Conservation (phyloP, 805 yeast species). For the Debaryomyces prosopidis region DNA sequence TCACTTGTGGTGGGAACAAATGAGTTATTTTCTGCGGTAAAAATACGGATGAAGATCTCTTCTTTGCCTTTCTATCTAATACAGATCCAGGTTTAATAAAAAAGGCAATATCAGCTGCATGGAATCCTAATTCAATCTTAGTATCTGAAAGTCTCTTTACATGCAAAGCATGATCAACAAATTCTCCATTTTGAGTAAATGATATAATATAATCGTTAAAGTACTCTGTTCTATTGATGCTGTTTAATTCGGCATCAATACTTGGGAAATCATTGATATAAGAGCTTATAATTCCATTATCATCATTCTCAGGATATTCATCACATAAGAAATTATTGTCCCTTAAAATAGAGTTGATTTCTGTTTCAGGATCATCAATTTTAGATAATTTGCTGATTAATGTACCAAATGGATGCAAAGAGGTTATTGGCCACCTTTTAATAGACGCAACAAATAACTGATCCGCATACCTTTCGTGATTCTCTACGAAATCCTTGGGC, state of each 20-base stretch:
- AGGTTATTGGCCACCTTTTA: slow-evolving; percentile 98
- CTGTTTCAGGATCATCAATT: slow-evolving; percentile 73
- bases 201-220: slow-evolving; percentile 63
- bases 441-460: slow-evolving; percentile 91
- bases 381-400: slow-evolving; percentile 83
- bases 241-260: slow-evolving; percentile 38
- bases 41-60: slow-evolving; percentile 85
- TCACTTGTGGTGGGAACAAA: slow-evolving; percentile 67
- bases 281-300: slow-evolving; percentile 7
- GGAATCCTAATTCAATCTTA: slow-evolving; percentile 80
- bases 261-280: slow-evolving; percentile 37
- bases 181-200: slow-evolving; percentile 54
- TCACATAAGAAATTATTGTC: slow-evolving; percentile 83
- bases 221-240: slow-evolving; percentile 50
- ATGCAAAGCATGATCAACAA: slow-evolving; percentile 79
- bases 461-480: slow-evolving; percentile 78
- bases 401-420: slow-evolving; percentile 97
- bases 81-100: slow-evolving; percentile 71
- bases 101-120: slow-evolving; percentile 76
- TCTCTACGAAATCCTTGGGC: slow-evolving; percentile 91
- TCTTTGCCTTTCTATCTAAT: slow-evolving; percentile 85
- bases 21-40: slow-evolving; percentile 74
- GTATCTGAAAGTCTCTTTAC: slow-evolving; percentile 62
- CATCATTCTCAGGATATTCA: slow-evolving; percentile 60
- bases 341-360: slow-evolving; percentile 83